These are phyloP conservation scores for Talaromyces trachyspermus DNA, from an alignment of 495 filamentous ascomycete species.

Conservation along the genomic window DNA sequence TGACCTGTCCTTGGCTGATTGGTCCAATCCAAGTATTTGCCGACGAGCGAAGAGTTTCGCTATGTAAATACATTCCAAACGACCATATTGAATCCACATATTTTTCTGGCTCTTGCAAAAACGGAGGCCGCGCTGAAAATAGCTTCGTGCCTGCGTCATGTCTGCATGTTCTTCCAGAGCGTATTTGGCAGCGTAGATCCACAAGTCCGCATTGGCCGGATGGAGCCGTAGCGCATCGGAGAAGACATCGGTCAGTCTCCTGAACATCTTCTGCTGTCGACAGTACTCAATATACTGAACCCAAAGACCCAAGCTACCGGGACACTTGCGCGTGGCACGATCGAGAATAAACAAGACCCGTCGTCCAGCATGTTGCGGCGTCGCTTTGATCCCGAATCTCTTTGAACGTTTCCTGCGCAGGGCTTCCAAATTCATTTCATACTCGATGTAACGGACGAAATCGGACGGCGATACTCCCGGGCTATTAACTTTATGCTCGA, in stretches of 20 bases:
- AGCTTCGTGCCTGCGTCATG: slow-evolving; percentile 76
- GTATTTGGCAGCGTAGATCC: slow-evolving; percentile 77
- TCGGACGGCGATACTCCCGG: slow-evolving; percentile 66
- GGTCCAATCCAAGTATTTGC: slow-evolving; percentile 62
- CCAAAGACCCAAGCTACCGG: slow-evolving; percentile 79
- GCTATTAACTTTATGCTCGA: slow-evolving; percentile 83
- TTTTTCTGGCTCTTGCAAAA: slow-evolving; percentile 67
- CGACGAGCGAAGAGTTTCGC: slow-evolving; percentile 66
- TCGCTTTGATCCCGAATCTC: slow-evolving; percentile 63
- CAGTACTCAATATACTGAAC: slow-evolving; percentile 84
- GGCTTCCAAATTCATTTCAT: slow-evolving; percentile 82
- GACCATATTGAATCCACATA: slow-evolving; percentile 85
- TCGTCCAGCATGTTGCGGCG: slow-evolving; percentile 59
- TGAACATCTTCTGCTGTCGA: slow-evolving; percentile 63
- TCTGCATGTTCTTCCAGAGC: slow-evolving; percentile 70
- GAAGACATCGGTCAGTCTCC: slow-evolving; percentile 70
- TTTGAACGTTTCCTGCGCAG: slow-evolving; percentile 76
- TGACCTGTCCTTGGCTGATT: slow-evolving; percentile 30
- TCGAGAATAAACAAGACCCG: slow-evolving; percentile 86
- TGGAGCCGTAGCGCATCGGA: slow-evolving; percentile 75
- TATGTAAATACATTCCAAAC: slow-evolving; percentile 88
- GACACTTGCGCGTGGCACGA: slow-evolving; percentile 78
- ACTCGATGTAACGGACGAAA: slow-evolving; percentile 79
- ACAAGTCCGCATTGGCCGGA: slow-evolving; percentile 74
- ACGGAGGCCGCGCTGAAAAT: slow-evolving; percentile 79